A percentile compares a stretch with the other conserved stretches of the same genome.
Evolutionary conservation across 2,329 filamentous ascomycete species (phyloP).

Genomic region (Botrytis tulipae): DNA sequence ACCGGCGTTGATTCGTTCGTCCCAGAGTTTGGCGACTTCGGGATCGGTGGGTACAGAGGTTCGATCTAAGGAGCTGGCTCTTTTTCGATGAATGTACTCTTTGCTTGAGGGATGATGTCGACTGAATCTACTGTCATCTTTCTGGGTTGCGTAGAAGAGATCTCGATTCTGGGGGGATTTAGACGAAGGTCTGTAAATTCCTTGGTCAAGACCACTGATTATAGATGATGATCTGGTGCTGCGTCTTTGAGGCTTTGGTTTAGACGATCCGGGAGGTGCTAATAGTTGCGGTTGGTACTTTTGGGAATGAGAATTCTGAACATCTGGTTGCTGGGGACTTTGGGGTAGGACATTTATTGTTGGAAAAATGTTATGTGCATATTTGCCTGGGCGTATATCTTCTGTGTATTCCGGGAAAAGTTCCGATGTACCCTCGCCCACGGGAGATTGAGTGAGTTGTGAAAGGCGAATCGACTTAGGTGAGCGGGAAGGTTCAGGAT

Average conservation of each 20-base stretch:
- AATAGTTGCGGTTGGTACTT: background rate
- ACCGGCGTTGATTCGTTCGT: background rate
- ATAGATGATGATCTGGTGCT: background rate
- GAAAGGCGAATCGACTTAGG: background rate
- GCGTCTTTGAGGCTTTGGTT: background rate
- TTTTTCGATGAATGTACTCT: background rate
- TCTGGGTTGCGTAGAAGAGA: slow-evolving; percentile 6
- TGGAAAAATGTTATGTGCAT: background rate
- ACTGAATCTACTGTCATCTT: background rate
- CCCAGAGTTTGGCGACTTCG: background rate
- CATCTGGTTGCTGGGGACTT: background rate
- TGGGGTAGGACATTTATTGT: background rate
- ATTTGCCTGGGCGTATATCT: background rate
- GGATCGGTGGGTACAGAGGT: background rate
- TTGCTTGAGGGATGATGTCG: background rate
- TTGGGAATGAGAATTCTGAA: background rate
- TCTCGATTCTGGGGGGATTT: background rate
- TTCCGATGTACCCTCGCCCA: background rate
- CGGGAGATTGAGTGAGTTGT: background rate
- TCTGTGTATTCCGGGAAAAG: background rate
- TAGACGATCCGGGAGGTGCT: background rate
- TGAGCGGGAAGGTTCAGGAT: background rate
- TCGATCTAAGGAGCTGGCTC: background rate
- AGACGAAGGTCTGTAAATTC: background rate
- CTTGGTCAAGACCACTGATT: background rate